Base-by-base conservation (phyloP, 2,329 filamentous ascomycete genomes). In the Fusarium floridanum region DNA sequence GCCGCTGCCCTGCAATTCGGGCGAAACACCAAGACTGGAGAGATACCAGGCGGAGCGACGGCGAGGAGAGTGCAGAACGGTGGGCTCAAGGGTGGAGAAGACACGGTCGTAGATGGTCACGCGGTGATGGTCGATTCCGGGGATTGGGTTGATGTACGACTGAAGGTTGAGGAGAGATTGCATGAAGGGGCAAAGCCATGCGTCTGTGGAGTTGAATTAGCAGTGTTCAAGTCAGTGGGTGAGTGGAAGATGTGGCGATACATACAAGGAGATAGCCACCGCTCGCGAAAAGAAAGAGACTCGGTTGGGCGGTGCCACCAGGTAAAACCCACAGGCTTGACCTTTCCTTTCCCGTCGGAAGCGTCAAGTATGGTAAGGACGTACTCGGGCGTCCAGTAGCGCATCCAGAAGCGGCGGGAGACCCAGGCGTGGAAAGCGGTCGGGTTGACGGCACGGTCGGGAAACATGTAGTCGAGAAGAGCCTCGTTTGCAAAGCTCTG, bases 11-110 rank as follows among this genome's bases (percentile, higher is more conserved):
- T 84, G 83, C 1, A 72, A 61, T 7, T 60, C 61, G 2, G 83
- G 82, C 24, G 77, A 70, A 10, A 84, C 80, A n/a, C 74, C 80
- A 22, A 84, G 67, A 20, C 76, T 81, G 59, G 81, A 80, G 11
- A 84, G 77, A 67, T 84, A 84, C 80, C 80, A 83, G 16, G 81
- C 82, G 9, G 75, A 67, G 32, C 71, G 76, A 32, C 81, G 81
- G 32, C 77, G 76, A 32, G 78, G 76, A 27, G 80, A 76, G 56
- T 71, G 75, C 22, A 83, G 74, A 55, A 80, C 62, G 11, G 70
- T 29, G 7, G 77, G 77, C 61, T 81, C 78, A 43, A 81, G 59
- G 37, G 67, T 61, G 36, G 70, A 64, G 62, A 81, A 77, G 62
- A 76, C 74, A 66, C 77, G 79, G 60, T 73, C 69, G 57, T 82